Conservation (phyloP, 1,139 yeast species). For the Candida dubliniensis region DNA sequence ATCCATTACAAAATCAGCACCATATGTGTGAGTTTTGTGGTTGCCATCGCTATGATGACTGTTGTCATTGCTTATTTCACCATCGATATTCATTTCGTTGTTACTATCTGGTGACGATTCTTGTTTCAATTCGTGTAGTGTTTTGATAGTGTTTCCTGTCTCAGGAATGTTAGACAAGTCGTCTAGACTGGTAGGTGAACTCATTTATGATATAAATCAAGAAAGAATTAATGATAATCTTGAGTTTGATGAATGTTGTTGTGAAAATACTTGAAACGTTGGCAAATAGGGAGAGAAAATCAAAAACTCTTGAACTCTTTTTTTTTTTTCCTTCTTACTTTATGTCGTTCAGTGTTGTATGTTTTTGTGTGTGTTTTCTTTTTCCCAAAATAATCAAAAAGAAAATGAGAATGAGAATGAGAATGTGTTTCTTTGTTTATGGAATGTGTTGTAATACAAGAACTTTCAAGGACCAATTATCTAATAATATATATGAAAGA, state of each 20-base stretch:
- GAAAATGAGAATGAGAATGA: too few species aligned
- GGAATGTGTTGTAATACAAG: too few species aligned
- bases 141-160: constrained; percentile 7
- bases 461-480: too few species aligned
- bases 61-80: constrained; percentile 6
- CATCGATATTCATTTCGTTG: constrained; percentile 8
- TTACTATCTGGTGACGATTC: constrained; percentile 5
- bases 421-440: too few species aligned
- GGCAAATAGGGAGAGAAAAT: constrained; percentile 4
- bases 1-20: constrained; percentile 38
- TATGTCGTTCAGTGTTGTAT: neutral
- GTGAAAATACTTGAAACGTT: neutral
- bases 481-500: too few species aligned
- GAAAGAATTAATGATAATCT: neutral
- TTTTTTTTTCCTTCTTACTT: neutral
- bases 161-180: constrained; percentile 18
- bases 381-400: neutral
- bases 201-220: constrained; percentile 18
- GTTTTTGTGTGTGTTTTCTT: neutral
- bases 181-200: constrained; percentile 33
- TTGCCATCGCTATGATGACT: neutral
- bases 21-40: constrained; percentile 11
- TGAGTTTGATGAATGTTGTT: neutral
- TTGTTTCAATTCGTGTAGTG: constrained; percentile 2
- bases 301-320: constrained; percentile 1